Evolutionary conservation across 2,329 filamentous ascomycete species (phyloP), one percentile per base, ranked within the genome.

Genomic region (Aspergillus japonicus): DNA sequence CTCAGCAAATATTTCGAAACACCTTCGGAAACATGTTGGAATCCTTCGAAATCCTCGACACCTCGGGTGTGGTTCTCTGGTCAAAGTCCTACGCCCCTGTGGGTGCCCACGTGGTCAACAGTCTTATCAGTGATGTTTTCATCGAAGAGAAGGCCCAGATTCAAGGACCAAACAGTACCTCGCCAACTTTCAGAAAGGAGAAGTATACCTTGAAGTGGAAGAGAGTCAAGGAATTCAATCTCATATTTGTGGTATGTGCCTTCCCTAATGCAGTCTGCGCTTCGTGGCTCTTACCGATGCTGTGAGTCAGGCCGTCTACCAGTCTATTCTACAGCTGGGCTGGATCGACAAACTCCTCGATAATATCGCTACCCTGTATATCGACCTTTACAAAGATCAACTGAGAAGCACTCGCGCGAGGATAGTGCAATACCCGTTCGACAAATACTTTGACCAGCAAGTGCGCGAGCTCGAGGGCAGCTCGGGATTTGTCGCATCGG

Each of bases 301-400:
- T 35, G 31, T 57, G 42, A 57, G 54, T 50, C 51, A 96, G 92
- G 95, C 94, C 65, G 95, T 99, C 65, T 99, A 99, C 77, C 91
- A 96, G 73, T 97, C 93, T 44, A 86, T 99, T 33, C 85, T 99
- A 31, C 93, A 97, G 76, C 85, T 99, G 8, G 93, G 91, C 12
- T 99, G 96, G 95, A 91, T 98, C 65, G 95, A 99, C 77, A 92
- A 95, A 75, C 88, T 99, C 51, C 87, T 99, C 66, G 94, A 97
- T 72, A 96, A 98, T 71, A 92, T 98, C 70, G 91, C 89, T 74
- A 92, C 90, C 10, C 88, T 99, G 35, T 99, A 98, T 72, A 84
- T 95, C 66, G 90, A 92, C 65, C 83, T 97, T 29, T 99, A 98
- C 75, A 90, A 88, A 66, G 89, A 95, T 60, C 90, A 96, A 75